These are phyloP conservation scores for Rhizopus delemar DNA, from an alignment of 371 early-diverging fungal genomes.

Conservation along the genomic window DNA sequence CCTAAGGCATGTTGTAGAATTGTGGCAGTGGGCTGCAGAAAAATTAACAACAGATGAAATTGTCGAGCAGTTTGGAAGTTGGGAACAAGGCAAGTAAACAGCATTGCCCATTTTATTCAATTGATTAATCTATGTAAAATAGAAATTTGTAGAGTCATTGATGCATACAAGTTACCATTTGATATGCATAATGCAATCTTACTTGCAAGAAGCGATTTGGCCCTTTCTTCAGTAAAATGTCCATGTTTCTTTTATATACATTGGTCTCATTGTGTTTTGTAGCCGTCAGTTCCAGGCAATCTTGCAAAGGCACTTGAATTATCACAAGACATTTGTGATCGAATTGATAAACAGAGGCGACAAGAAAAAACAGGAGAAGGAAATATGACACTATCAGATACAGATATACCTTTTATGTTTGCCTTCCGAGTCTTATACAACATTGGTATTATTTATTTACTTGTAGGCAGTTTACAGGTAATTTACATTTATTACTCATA, in stretches of 20 bases:
- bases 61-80: conserved; percentile 24
- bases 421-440: conserved; percentile 53
- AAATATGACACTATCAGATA: conserved; percentile 17
- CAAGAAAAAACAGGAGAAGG: conserved; percentile 31
- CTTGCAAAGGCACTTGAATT: conserved; percentile 46
- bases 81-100: conserved; percentile 36
- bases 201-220: conserved; percentile 44
- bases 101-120: background rate
- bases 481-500: background rate
- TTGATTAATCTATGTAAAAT: background rate
- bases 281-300: conserved; percentile 51
- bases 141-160: conserved; percentile 39
- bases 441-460: conserved; percentile 49
- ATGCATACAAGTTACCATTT: conserved; percentile 44
- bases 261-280: background rate
- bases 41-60: conserved; percentile 30
- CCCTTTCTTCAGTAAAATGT: conserved; percentile 42
- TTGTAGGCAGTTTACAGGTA: conserved; percentile 53
- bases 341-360: conserved; percentile 45
- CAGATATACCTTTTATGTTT: conserved; percentile 55
- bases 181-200: conserved; percentile 49
- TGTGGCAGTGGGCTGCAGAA: conserved; percentile 44
- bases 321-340: conserved; percentile 49
- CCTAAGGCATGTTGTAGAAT: conserved; percentile 38
- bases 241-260: background rate